Percentiles rank a stretch among this genome's conserved stretches.
Evolutionary conservation across 2,329 filamentous ascomycete species (phyloP).

Genomic region (Colletotrichum kahawae): DNA sequence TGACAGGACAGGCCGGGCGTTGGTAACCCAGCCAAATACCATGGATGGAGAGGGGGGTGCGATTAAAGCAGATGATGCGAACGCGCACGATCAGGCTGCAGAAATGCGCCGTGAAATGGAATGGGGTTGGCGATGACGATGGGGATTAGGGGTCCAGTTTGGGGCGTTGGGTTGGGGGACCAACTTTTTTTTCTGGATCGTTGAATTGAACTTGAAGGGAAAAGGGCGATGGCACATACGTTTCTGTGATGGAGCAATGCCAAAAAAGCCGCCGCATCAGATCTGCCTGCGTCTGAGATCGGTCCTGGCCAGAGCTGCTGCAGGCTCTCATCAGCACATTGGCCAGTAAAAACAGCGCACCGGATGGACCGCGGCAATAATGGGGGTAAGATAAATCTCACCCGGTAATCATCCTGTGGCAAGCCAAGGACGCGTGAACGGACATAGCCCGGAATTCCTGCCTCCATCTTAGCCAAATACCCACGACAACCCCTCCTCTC

Average conservation of each 20-base stretch:
- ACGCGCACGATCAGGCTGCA: neutral
- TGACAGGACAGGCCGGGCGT: neutral
- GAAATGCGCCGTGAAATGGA: neutral
- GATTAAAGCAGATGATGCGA: neutral
- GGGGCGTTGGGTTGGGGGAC: neutral
- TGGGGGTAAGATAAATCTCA: conserved; percentile 27
- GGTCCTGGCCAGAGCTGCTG: conserved; percentile 49
- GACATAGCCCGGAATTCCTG: conserved; percentile 67
- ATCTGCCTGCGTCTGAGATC: conserved; percentile 50
- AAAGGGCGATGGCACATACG: conserved; percentile 37
- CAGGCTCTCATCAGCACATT: neutral
- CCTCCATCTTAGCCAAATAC: neutral
- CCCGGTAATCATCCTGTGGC: conserved; percentile 61
- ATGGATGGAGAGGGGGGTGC: neutral
- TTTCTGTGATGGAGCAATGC: conserved; percentile 62
- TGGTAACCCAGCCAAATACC: neutral
- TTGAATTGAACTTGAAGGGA: neutral
- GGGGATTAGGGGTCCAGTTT: neutral
- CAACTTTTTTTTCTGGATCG: neutral
- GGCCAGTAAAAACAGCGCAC: neutral
- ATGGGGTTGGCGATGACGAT: neutral
- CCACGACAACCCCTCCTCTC: neutral
- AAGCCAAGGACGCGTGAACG: conserved; percentile 60
- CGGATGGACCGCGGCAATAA: neutral
- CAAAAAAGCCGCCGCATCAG: conserved; percentile 61